Evolutionary conservation across 768 basidiomycete genomes (phyloP), one percentile per base, ranked within the genome.

Genomic region (Boletus patriciae): DNA sequence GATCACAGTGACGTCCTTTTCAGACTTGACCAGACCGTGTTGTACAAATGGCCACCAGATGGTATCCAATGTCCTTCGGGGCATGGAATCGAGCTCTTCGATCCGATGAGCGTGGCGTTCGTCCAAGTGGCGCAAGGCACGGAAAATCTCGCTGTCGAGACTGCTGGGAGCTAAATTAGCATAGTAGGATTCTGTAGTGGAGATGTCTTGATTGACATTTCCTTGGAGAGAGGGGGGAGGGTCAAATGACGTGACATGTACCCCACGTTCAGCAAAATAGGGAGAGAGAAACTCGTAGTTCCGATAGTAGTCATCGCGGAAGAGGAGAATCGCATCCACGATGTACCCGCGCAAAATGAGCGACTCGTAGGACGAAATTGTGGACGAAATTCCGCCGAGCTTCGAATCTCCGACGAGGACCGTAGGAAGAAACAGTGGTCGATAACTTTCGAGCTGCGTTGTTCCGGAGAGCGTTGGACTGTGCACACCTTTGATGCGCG

Each of bases 41-140:
- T 98, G 96, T 2, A 94, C 92, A 68, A 98, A 98, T 0, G 96
- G 96, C 93, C 94, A 98, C 96, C 96, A 98, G 44, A 97, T 78
- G 2, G 79, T 79, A 51, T 93, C 80, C 43, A 90, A 75, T 1
- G 94, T 87, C 37, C 94, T 82, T 11, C 76, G 75, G 4, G 92
- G 84, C 85, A 96, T 92, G 1, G 87, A 81, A 47, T 85, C 81
- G 9, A 98, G 81, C 42, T 89, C 83, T 12, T 78, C 67, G n/a
- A 97, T 70, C 7, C 96, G 80, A n/a, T 70, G 63, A 0, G 67
- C 58, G 70, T 98, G 95, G 36, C 80, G 75, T 10, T 68, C 57
- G 61, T 92, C 85, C 25, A 98, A 74, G 62, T 84, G 78, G 5
- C 76, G 70, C 3, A 92, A 70, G 4, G 85, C 72, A 1, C 73